phyloP scores from a whole-genome alignment of 78 protist species.

The Dictyostelium citrinum region DNA sequence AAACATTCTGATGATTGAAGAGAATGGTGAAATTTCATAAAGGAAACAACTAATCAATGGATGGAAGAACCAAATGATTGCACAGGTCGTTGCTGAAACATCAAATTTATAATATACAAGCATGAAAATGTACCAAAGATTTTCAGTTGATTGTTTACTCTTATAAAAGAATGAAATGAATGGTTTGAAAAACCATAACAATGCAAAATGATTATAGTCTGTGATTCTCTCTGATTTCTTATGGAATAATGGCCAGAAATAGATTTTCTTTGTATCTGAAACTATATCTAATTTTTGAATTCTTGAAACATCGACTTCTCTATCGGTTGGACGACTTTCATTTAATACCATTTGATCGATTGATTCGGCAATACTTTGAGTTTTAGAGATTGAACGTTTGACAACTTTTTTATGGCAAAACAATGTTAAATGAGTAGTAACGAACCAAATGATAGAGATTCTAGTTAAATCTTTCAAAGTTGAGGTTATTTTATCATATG shows the following conservation, averaged over 20 bases:
- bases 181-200: slow-evolving; percentile 42
- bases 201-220: slow-evolving; percentile 15
- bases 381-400: neutral
- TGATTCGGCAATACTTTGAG: neutral
- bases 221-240: neutral
- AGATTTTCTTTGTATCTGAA: neutral
- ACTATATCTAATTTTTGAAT: neutral
- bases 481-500: neutral
- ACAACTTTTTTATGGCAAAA: neutral
- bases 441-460: slow-evolving; percentile 9
- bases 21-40: slow-evolving; percentile 8
- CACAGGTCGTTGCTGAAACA: neutral
- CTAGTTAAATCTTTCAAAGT: neutral
- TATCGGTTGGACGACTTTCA: neutral
- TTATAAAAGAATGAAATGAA: slow-evolving; percentile 26
- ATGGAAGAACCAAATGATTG: slow-evolving; percentile 61
- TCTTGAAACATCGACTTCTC: neutral
- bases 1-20: neutral
- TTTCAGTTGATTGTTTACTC: neutral
- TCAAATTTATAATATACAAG: neutral
- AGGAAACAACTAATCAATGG: slow-evolving; percentile 44
- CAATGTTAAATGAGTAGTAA: slow-evolving; percentile 4
- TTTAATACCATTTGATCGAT: neutral
- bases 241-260: slow-evolving; percentile 39
- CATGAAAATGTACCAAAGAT: neutral